phyloP scores from a whole-genome alignment of 2,329 filamentous ascomycete species.

The Fusarium brevicatenulatum region DNA sequence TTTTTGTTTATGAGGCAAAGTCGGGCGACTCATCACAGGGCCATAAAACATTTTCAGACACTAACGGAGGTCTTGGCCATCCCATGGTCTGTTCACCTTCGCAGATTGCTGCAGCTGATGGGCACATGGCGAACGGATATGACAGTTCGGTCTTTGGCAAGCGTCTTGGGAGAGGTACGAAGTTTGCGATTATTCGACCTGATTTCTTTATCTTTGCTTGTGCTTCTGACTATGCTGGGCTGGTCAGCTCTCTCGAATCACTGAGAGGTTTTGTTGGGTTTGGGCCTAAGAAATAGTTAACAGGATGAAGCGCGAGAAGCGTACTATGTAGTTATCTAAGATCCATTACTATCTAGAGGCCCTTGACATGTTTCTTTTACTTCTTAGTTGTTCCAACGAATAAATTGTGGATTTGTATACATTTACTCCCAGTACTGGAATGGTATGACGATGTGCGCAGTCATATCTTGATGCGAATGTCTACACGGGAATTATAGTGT shows the following conservation, averaged over 20 bases:
- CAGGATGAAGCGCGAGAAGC: fast-evolving
- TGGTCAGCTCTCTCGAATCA: not conserved
- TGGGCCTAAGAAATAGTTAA: not conserved
- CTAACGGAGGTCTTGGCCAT: not conserved
- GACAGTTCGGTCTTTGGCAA: not conserved
- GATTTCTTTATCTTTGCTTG: not conserved
- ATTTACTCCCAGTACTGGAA: no score
- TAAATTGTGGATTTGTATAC: no score
- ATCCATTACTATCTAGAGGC: fast-evolving
- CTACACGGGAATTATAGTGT: no score
- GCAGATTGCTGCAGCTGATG: fast-evolving
- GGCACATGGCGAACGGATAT: not conserved
- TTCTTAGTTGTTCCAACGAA: fast-evolving
- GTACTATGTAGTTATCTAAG: no score
- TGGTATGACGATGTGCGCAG: no score
- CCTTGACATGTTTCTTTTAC: fast-evolving
- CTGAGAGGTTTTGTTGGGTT: not conserved
- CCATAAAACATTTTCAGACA: fast-evolving
- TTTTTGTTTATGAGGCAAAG: not conserved
- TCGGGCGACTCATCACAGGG: fast-evolving
- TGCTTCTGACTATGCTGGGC: not conserved
- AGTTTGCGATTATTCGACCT: not conserved
- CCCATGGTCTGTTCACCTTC: not conserved
- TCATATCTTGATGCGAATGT: no score
- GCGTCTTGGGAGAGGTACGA: not conserved